These are phyloP conservation scores for Fusarium sp. DNA, from an alignment of 2,329 filamentous ascomycete genomes.

Conservation along the genomic window DNA sequence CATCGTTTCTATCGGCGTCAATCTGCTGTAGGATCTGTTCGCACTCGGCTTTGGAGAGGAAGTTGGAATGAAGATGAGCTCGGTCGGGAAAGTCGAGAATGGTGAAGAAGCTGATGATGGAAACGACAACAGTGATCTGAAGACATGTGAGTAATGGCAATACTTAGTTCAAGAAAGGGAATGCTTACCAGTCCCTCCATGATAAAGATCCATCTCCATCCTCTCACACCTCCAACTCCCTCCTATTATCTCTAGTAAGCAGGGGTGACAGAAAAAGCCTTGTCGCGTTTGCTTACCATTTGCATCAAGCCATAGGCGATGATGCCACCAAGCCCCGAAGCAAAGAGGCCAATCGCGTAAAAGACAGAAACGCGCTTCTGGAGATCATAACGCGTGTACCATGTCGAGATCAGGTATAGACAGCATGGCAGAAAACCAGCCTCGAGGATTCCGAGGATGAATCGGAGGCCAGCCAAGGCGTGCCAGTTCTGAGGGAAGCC, in stretches of 20 bases:
- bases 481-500: constrained; percentile 33
- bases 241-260: background rate
- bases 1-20: constrained; percentile 34
- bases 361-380: constrained; percentile 66
- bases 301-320: constrained; percentile 50
- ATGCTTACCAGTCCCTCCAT: constrained; percentile 34
- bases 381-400: constrained; percentile 78
- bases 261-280: constrained; percentile 38
- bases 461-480: constrained; percentile 15
- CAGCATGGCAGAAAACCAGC: constrained; percentile 67
- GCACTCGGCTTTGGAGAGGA: constrained; percentile 21
- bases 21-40: constrained; percentile 30
- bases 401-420: constrained; percentile 73
- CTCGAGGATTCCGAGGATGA: constrained; percentile 40
- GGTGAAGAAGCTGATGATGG: constrained; percentile 32
- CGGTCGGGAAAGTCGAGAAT: constrained; percentile 45
- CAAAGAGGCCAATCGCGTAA: constrained; percentile 48
- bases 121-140: constrained; percentile 20
- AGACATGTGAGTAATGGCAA: background rate
- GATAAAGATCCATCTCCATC: constrained; percentile 66
- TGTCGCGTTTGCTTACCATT: constrained; percentile 39
- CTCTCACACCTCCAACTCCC: constrained; percentile 57
- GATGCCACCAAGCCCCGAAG: constrained; percentile 44
- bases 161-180: background rate
- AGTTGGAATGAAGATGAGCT: constrained; percentile 19